A percentile compares a stretch with the other conserved stretches of the same genome.
Evolutionary conservation across 345 rosid genomes (phyloP).

Genomic region (Eucalyptus guilfoylei): DNA sequence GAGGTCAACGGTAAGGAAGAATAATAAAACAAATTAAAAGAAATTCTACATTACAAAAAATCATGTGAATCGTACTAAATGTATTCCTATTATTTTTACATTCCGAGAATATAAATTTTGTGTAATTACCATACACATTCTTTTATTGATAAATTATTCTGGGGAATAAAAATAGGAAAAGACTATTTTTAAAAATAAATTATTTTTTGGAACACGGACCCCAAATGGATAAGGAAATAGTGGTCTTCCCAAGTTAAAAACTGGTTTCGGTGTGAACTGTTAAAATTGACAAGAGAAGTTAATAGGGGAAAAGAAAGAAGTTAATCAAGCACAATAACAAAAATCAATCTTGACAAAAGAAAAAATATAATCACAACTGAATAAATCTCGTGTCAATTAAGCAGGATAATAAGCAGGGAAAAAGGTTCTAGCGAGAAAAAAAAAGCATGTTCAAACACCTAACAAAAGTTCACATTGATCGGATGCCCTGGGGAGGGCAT

Average conservation of each 20-base stretch:
- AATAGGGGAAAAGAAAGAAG: background rate
- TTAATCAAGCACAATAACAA: background rate
- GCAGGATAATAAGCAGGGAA: background rate
- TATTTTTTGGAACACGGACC: fast-evolving
- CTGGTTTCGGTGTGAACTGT: background rate
- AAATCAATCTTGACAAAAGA: background rate
- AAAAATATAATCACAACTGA: background rate
- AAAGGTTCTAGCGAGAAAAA: background rate
- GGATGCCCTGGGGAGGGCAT: background rate
- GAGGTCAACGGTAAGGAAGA: too few species aligned
- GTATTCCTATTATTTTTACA: too few species aligned
- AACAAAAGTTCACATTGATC: background rate
- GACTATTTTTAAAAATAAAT: too few species aligned
- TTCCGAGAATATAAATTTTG: too few species aligned
- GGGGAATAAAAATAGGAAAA: fast-evolving
- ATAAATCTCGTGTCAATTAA: background rate
- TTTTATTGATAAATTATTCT: fast-evolving
- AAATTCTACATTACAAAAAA: too few species aligned
- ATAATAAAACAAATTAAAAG: too few species aligned
- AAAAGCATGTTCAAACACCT: background rate
- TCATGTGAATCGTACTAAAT: fast-evolving
- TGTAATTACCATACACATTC: fast-evolving
- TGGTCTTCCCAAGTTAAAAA: background rate
- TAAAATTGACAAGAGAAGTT: background rate
- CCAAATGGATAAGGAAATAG: background rate